Base-by-base conservation (phyloP, 2,329 filamentous ascomycete species). In the Stachybotrys chlorohalonatus region DNA sequence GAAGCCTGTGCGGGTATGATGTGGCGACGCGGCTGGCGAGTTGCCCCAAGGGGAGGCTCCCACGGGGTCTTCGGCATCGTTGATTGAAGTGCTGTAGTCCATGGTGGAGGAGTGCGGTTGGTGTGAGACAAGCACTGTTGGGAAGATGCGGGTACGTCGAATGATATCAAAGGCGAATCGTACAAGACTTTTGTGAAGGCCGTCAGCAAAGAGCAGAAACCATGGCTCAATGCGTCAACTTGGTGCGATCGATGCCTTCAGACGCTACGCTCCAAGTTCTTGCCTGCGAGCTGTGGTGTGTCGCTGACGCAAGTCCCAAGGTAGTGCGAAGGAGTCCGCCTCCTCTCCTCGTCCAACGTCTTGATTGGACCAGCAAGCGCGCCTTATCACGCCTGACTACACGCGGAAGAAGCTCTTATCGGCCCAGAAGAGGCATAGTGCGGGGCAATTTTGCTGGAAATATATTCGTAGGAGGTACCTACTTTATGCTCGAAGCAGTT, bases 31-130 rank as follows among this genome's bases (percentile, higher is more conserved):
- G 30, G 71, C 70, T 6, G 80, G 80, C 36, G 78, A 79, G 55
- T 73, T 76, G 13, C 78, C 80, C 80, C 81, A 83, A 2, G 81
- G 80, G 36, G 80, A 82, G 57, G 71, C 73, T 55, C 73, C 78
- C 49, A 69, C 72, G 16, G 77, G 73, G 59, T 82, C 75, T 49
- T 83, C 81, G 52, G 72, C 70, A 60, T 83, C 80, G 64, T 75
- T 64, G 61, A 82, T 79, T 13, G 79, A 76, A 58, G 79, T 68
- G 67, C 76, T 78, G 68, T 83, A 84, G 69, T 84, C 81, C 81
- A 84, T 84, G 36, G 8, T 13, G 36, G 36, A 13, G 13, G 9
- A 13, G 13, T 13, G 36, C 8, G 36, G 36, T 60, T 59, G 63
- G 58, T 65, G 60, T 58, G 59, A 24, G 2, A 24, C 24, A 4